Evolutionary conservation across 179 eudicot species (phyloP).

Genomic region (Carnegiea gigantea): DNA sequence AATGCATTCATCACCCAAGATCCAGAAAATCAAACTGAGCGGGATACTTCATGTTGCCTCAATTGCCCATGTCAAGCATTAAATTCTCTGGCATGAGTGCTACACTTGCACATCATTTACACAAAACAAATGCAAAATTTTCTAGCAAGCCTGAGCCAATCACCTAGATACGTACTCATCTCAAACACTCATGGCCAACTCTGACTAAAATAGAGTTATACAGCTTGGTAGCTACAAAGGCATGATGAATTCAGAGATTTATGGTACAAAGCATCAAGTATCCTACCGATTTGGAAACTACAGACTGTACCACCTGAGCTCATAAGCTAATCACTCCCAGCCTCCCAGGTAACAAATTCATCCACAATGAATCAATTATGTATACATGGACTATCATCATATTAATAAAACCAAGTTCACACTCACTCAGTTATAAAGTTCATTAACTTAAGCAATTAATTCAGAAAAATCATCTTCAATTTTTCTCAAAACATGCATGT

Average conservation of each 20-base stretch:
- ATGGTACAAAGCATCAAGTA: too few species aligned
- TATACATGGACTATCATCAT: not conserved
- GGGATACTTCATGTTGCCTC: not conserved
- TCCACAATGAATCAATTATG: not conserved
- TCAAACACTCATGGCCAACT: not conserved
- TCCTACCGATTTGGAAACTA: too few species aligned
- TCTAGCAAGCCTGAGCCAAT: not conserved
- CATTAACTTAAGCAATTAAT: not conserved
- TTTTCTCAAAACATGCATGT: not conserved
- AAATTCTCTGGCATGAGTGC: not conserved
- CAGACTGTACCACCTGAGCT: not conserved
- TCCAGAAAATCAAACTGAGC: not conserved
- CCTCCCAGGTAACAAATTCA: not conserved
- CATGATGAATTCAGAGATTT: slow-evolving; percentile 4
- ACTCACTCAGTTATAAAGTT: not conserved
- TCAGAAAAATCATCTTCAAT: not conserved
- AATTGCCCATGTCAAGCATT: not conserved
- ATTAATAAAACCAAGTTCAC: not conserved
- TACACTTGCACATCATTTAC: not conserved
- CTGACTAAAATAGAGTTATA: not conserved
- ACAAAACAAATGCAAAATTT: not conserved
- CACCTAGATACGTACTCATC: not conserved
- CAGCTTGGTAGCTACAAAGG: not conserved
- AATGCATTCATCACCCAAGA: not conserved
- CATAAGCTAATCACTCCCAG: slow-evolving; percentile 3